Evolutionary conservation across 2,329 filamentous ascomycete genomes (phyloP).

Genomic region (Xylaria sp.): DNA sequence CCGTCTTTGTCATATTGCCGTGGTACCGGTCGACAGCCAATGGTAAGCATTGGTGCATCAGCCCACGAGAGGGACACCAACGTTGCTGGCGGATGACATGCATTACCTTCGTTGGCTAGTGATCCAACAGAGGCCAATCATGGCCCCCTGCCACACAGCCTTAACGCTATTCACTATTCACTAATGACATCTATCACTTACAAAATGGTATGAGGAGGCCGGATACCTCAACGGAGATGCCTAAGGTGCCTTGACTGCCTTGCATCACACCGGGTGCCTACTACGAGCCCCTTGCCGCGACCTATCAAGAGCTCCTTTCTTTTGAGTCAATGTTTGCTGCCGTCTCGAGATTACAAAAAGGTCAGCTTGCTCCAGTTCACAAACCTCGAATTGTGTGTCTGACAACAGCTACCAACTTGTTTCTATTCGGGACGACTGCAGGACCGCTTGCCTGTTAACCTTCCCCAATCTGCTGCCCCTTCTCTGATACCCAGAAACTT

Average conservation of each 20-base stretch:
- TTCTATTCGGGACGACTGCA: constrained; percentile 3
- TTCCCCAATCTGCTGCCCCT: not conserved
- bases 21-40: not conserved
- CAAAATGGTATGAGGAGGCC: not conserved
- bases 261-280: not conserved
- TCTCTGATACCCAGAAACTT: not conserved
- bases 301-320: not conserved
- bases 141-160: constrained; percentile 8
- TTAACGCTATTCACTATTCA: not conserved
- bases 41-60: not conserved
- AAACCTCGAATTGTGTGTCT: not conserved
- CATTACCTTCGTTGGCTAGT: constrained; percentile 1
- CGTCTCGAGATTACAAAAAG: constrained; percentile 27
- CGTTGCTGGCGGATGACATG: constrained; percentile 14
- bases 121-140: not conserved
- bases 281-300: constrained; percentile 10
- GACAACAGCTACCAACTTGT: not conserved
- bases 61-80: not conserved
- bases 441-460: not conserved
- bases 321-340: not conserved
- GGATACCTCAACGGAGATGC: not conserved
- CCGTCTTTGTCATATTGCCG: constrained; percentile 25
- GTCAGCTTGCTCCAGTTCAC: not conserved
- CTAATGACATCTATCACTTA: not conserved
- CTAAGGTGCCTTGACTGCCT: constrained; percentile 10